A percentile compares a stretch with the other conserved stretches of the same genome.
phyloP scores from a whole-genome alignment of 352 stramenopile genomes.

The Globisporangium solare region DNA sequence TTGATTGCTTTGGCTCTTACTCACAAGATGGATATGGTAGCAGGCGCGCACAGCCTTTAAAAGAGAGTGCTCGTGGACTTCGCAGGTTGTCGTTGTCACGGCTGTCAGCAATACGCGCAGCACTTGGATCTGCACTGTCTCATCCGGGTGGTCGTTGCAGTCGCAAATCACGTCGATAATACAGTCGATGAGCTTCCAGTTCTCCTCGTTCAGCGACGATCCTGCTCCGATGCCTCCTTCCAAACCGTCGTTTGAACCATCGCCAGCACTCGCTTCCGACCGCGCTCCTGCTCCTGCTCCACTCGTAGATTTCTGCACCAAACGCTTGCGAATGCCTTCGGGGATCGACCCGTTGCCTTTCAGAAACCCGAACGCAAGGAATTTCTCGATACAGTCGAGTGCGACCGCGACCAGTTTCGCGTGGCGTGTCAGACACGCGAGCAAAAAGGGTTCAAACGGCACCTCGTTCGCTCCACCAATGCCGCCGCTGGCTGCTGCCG shows the following conservation, averaged over 20 bases:
- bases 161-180: constrained; percentile 88
- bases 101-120: constrained; percentile 89
- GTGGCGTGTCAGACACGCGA: constrained; percentile 69
- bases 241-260: constrained; percentile 12
- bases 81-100: constrained; percentile 86
- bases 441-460: constrained; percentile 70
- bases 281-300: constrained; percentile 11
- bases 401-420: constrained; percentile 74
- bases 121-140: constrained; percentile 91
- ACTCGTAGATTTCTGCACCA: constrained; percentile 47
- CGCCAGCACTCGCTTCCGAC: constrained; percentile 9
- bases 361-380: constrained; percentile 86
- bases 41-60: constrained; percentile 93
- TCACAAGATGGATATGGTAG: constrained; percentile 96
- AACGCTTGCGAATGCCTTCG: constrained; percentile 51
- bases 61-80: constrained; percentile 91
- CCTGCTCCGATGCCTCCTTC: constrained; percentile 11
- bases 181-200: constrained; percentile 80
- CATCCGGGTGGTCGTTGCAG: constrained; percentile 88
- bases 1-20: constrained; percentile 91
- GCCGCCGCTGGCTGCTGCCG: constrained; percentile 11
- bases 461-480: constrained; percentile 36
- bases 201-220: constrained; percentile 39
- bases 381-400: constrained; percentile 89
- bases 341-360: constrained; percentile 57